Evolutionary conservation across 208 protist genomes (phyloP), one percentile per base, ranked within the genome.

Genomic region (Angomonas ambiguus): DNA sequence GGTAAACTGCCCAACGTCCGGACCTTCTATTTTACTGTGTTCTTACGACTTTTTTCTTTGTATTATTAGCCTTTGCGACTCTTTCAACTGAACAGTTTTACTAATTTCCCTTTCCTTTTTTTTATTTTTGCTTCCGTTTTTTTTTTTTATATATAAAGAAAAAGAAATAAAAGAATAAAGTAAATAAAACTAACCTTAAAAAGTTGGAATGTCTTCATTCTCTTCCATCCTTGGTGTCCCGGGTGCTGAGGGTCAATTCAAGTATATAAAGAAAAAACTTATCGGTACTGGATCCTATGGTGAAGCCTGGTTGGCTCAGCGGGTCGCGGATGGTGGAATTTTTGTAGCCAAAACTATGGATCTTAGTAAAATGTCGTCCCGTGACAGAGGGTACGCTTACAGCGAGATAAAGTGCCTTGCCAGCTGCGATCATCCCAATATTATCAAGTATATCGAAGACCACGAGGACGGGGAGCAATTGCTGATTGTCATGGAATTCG

Each of bases 401-500:
- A 92, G 84, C 66, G 86, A 95, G 60, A 95, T 95, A 51, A 92
- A 91, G 61, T 95, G 89, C 57, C 65, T 95, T 20, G 82, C 86
- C 6, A 90, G 74, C 62, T 88, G 84, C 62, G 53, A 85, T 56
- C 89, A 95, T 63, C 86, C 89, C 1, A 95, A 95, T 59, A 92
- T 95, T 62, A 90, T 95, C 64, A 76, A 80, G 48, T 95, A 85
- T 71, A 74, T 92, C 56, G 89, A 95, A 34, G 89, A 95, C 72
- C 79, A 87, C 35, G 84, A 91, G 32, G 84, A 92, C 30, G 81
- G 84, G 53, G 86, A 93, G 30, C 76, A 85, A 41, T 67, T 94
- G 57, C 78, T 91, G 25, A 94, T 94, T 69, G 79, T 91, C 32
- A 94, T 94, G 87, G 84, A 94, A 72, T 94, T 94, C 70, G 87